Percentiles rank a stretch among this genome's conserved stretches.
Conservation (phyloP, 73 alveolate species). For the Paramecium tetraurelia region DNA sequence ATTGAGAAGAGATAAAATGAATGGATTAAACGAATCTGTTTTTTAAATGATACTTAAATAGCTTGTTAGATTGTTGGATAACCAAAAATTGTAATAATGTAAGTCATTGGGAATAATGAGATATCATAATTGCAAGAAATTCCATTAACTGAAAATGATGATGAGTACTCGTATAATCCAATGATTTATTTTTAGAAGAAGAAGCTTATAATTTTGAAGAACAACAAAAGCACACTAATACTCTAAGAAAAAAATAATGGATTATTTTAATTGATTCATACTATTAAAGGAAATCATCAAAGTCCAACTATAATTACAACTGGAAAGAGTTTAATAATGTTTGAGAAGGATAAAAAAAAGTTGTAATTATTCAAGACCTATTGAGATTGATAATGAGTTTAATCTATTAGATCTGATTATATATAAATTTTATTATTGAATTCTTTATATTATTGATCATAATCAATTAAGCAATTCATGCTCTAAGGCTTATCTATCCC, state of each 20-base stretch:
- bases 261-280: not conserved
- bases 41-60: not conserved
- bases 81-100: not conserved
- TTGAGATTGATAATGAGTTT: not conserved
- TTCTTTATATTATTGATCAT: not conserved
- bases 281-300: not conserved
- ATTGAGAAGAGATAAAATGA: not conserved
- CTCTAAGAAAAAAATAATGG: not conserved
- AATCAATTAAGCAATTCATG: slow-evolving; percentile 59
- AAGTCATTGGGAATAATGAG: not conserved
- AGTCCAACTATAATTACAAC: not conserved
- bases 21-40: not conserved
- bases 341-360: not conserved
- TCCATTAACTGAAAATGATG: not conserved
- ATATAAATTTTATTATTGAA: not conserved
- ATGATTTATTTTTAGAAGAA: not conserved
- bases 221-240: not conserved
- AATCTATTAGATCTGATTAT: not conserved
- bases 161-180: not conserved
- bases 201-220: not conserved
- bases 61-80: not conserved
- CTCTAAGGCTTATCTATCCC: slow-evolving; percentile 61
- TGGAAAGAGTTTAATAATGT: not conserved
- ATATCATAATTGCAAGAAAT: not conserved
- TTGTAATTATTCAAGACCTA: not conserved